These are phyloP conservation scores for Brassica balearica DNA, from an alignment of 441 rosid species.

Conservation along the genomic window DNA sequence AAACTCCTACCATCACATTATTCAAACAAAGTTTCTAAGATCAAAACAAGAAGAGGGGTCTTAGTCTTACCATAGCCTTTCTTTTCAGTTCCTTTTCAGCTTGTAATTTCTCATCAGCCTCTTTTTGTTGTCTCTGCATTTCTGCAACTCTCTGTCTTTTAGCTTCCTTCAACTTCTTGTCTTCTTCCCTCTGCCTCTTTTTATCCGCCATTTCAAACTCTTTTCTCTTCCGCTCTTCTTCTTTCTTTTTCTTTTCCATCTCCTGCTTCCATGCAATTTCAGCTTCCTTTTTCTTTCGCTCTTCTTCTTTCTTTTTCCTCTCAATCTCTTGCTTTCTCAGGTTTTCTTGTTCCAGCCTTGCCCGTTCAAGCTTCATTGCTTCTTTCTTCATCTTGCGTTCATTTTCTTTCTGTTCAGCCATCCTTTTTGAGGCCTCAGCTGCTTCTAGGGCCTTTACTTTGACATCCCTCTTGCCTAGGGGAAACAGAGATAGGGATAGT, in stretches of 20 bases:
- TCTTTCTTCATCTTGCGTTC: constrained; percentile 89
- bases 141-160: constrained; percentile 77
- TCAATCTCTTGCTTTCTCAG: constrained; percentile 66
- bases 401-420: constrained; percentile 84
- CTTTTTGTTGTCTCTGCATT: constrained; percentile 59
- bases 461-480: constrained; percentile 83
- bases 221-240: constrained; percentile 69
- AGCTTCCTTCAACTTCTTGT: constrained; percentile 54
- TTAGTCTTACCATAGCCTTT: constrained; percentile 54
- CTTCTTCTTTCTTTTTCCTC: constrained; percentile 81
- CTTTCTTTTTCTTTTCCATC: constrained; percentile 79
- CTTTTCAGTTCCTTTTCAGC: constrained; percentile 54
- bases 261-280: constrained; percentile 62
- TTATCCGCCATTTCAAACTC: constrained; percentile 66
- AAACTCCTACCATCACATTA: neutral
- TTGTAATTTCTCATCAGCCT: constrained; percentile 53
- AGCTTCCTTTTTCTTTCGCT: constrained; percentile 76
- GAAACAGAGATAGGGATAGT: constrained; percentile 10
- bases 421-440: constrained; percentile 87
- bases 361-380: constrained; percentile 80
- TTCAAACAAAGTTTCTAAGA: neutral
- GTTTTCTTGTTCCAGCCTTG: constrained; percentile 72
- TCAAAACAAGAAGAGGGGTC: constrained; percentile 34
- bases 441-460: constrained; percentile 93
- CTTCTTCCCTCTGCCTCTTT: constrained; percentile 58